Base-by-base conservation (phyloP, 345 rosid species). In the Alliaria petiolata region DNA sequence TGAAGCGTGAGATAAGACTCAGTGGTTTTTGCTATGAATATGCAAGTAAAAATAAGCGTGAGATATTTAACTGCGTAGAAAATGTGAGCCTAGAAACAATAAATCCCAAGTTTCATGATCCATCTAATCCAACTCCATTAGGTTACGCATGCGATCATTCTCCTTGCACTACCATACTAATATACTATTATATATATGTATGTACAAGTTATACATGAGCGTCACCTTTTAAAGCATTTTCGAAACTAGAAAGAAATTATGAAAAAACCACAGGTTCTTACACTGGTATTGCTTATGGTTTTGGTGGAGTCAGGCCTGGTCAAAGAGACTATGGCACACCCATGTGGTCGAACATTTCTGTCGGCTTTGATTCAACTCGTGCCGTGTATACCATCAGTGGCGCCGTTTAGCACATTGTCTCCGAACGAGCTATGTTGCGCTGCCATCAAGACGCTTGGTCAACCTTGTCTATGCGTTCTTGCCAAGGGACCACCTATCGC, bases 371-470 rank as follows among this genome's bases (percentile, higher is more conserved):
- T 91, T 30, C 98, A 93, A 76, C 79, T 93, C 34, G 84, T 91
- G 68, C 99, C 97, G 8, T 93, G 97, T 66, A 81, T 86, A 72
- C 84, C 97, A 65, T 85, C 95, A 5, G 95, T 91, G 38, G 88
- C 95, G 45, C 91, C 95, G 1, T 91, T 86, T 68, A 89, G 91
- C 72, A 87, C 96, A 17, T 71, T 87, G 67, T 85, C 89, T 3
- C 99, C 95, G 8, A 86, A 83, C 63, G 79, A 78, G 26, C 73
- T 86, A 34, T 95, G 96, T 78, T 93, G 99, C 85, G 82, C 79
- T 55, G 95, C 91, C 40, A 76, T 91, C 78, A 88, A 82, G 64
- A 39, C 80, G 54, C 84, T 91, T 8, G 96, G 97, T 33, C 96
- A 91, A 76, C 86, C 91, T 62, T 91, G 99, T 76, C 69, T 89